phyloP scores from a whole-genome alignment of 208 protist genomes.

The Leishmania mexicana region DNA sequence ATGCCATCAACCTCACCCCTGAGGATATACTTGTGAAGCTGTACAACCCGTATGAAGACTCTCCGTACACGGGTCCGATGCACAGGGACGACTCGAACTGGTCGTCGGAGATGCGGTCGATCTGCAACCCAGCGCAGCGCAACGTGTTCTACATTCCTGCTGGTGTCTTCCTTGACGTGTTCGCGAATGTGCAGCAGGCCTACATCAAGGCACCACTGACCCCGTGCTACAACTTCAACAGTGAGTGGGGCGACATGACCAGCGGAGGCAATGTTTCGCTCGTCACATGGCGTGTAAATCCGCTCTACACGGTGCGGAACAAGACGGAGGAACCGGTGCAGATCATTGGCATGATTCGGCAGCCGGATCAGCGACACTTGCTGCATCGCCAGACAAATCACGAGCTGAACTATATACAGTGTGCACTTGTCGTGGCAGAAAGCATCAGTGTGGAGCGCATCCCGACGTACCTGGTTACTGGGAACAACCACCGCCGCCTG shows the following conservation, averaged over 20 bases:
- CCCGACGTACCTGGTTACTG: slow-evolving; percentile 77
- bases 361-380: slow-evolving; percentile 78
- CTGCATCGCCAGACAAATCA: slow-evolving; percentile 64
- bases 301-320: slow-evolving; percentile 66
- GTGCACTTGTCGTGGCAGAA: slow-evolving; percentile 54
- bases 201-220: slow-evolving; percentile 40
- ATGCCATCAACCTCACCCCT: slow-evolving; percentile 40
- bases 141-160: slow-evolving; percentile 75
- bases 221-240: slow-evolving; percentile 64
- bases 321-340: slow-evolving; percentile 50
- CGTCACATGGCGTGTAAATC: slow-evolving; percentile 74
- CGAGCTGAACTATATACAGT: slow-evolving; percentile 79
- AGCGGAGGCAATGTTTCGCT: slow-evolving; percentile 65
- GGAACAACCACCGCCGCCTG: slow-evolving; percentile 79
- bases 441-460: slow-evolving; percentile 43
- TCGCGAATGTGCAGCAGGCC: slow-evolving; percentile 53
- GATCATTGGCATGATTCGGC: slow-evolving; percentile 74
- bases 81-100: slow-evolving; percentile 52
- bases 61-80: slow-evolving; percentile 69
- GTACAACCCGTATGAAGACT: slow-evolving; percentile 73
- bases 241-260: slow-evolving; percentile 69
- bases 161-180: slow-evolving; percentile 48
- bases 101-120: slow-evolving; percentile 43
- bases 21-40: slow-evolving; percentile 71
- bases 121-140: slow-evolving; percentile 43